Percentiles rank a stretch among this genome's conserved stretches.
These are phyloP conservation scores for Kwoniella botswanensis DNA, from an alignment of 768 basidiomycete genomes.

Conservation along the genomic window DNA sequence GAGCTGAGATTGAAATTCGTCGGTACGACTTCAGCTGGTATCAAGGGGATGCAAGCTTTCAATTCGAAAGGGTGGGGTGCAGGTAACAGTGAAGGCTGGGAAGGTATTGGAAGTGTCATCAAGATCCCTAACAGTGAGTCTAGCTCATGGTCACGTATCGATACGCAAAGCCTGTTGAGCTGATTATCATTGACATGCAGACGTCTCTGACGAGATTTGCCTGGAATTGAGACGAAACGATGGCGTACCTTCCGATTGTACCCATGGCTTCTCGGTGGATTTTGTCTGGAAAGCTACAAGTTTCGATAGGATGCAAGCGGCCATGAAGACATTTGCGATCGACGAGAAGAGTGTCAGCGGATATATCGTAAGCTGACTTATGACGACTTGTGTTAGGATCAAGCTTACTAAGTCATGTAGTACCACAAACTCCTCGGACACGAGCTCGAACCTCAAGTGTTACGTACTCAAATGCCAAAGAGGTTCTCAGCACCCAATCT, in stretches of 20 bases:
- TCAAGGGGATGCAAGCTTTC: constrained; percentile 51
- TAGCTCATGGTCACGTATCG: neutral
- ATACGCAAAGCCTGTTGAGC: neutral
- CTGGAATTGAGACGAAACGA: constrained; percentile 88
- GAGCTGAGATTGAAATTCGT: constrained; percentile 87
- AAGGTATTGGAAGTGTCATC: constrained; percentile 96
- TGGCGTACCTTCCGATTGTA: constrained; percentile 90
- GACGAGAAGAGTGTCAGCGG: constrained; percentile 99
- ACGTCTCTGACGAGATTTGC: constrained; percentile 97
- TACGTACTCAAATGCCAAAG: constrained; percentile 80
- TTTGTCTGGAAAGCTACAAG: constrained; percentile 99
- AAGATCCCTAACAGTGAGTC: constrained; percentile 96
- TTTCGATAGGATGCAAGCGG: constrained; percentile 98
- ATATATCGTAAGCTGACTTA: constrained; percentile 74
- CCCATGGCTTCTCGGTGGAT: constrained; percentile 94
- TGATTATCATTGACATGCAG: constrained; percentile 60
- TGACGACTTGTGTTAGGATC: constrained; percentile 13
- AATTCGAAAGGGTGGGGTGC: constrained; percentile 31
- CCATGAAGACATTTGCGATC: constrained; percentile 99
- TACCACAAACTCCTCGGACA: constrained; percentile 99
- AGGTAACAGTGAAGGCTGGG: constrained; percentile 80
- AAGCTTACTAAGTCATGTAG: constrained; percentile 59
- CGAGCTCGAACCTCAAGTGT: constrained; percentile 89
- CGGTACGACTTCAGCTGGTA: constrained; percentile 67
- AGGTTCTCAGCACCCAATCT: constrained; percentile 94